These are phyloP conservation scores for Nicotiana otophora DNA, from an alignment of 257 asterid species.

Conservation along the genomic window DNA sequence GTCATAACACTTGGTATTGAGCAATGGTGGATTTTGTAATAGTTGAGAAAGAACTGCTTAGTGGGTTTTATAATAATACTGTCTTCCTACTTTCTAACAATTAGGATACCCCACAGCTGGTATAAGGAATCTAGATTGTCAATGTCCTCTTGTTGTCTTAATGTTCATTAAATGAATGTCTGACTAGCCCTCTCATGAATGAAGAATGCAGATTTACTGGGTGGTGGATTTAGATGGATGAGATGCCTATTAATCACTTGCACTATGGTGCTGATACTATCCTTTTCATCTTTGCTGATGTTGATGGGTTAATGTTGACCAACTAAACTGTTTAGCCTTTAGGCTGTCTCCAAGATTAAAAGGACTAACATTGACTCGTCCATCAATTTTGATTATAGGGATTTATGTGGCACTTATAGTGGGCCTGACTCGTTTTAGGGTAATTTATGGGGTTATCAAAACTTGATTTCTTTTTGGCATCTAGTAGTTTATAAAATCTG, in stretches of 20 bases:
- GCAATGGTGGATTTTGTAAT: background rate
- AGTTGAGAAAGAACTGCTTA: too few relatives aligned
- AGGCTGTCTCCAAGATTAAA: background rate
- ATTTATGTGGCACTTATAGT: background rate
- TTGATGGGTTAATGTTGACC: background rate
- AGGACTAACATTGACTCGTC: background rate
- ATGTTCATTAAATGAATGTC: background rate
- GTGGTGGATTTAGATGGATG: background rate
- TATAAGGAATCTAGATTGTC: background rate
- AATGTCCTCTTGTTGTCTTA: background rate
- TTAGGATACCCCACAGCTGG: background rate
- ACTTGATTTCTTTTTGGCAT: background rate
- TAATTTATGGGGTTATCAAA: background rate
- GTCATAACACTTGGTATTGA: background rate
- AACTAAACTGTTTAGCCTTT: background rate
- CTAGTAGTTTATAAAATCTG: background rate
- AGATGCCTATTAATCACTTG: background rate
- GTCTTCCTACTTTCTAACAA: background rate
- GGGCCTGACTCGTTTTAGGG: background rate
- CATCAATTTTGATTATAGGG: background rate
- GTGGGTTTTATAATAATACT: background rate
- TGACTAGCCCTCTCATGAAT: background rate
- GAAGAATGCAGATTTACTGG: background rate
- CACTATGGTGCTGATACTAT: background rate
- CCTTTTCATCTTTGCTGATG: background rate